A percentile compares a stretch with the other conserved stretches of the same genome.
Conservation (phyloP, 352 stramenopile species). For the Phytophthora niederhauseri region DNA sequence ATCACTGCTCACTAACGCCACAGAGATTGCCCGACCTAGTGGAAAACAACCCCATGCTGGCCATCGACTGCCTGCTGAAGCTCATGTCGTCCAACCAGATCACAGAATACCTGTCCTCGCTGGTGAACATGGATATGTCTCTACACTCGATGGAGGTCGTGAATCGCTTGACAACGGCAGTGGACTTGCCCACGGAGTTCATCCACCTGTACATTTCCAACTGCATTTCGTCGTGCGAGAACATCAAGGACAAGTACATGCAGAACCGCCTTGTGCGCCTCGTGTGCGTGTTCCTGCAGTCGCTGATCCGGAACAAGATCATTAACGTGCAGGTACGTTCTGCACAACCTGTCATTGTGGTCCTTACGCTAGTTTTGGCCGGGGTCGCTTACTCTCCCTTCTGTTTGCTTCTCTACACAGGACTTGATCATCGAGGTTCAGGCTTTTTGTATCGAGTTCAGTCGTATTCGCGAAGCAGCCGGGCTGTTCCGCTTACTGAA, state of each 20-base stretch:
- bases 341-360: neutral
- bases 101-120: conserved; percentile 96
- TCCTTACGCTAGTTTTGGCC: neutral
- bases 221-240: conserved; percentile 98
- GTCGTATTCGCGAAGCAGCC: conserved; percentile 96
- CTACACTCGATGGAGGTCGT: conserved; percentile 99
- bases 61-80: conserved; percentile 96
- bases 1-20: conserved; percentile 93
- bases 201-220: conserved; percentile 99
- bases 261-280: conserved; percentile 97
- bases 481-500: conserved; percentile 98
- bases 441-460: conserved; percentile 99
- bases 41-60: conserved; percentile 98
- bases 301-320: conserved; percentile 98
- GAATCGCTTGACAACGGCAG: conserved; percentile 93
- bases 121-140: conserved; percentile 99
- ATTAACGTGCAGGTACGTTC: conserved; percentile 95
- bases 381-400: conserved; percentile 28
- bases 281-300: conserved; percentile 99
- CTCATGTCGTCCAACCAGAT: conserved; percentile 92
- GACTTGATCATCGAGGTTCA: conserved; percentile 99
- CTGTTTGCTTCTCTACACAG: conserved; percentile 41
- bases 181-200: conserved; percentile 96
- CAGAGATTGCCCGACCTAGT: conserved; percentile 96
- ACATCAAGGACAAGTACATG: conserved; percentile 99